These are phyloP conservation scores for Penicillium paneum DNA, from an alignment of 2,329 filamentous ascomycete species.

Conservation along the genomic window DNA sequence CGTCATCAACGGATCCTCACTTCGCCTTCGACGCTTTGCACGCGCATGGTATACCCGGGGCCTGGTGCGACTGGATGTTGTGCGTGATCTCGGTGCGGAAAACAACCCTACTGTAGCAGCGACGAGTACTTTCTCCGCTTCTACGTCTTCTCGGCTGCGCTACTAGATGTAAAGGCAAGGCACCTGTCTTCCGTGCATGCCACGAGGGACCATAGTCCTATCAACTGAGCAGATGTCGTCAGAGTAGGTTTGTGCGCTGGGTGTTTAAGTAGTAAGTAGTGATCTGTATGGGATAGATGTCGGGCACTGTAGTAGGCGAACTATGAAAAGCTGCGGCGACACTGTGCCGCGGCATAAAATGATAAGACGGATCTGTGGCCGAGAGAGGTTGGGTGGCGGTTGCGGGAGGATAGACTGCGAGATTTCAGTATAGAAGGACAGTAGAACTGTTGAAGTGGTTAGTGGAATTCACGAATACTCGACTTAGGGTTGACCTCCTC, in stretches of 20 bases:
- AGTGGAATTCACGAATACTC: background rate
- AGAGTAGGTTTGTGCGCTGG: background rate
- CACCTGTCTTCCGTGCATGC: background rate
- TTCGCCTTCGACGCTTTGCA: background rate
- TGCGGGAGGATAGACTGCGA: background rate
- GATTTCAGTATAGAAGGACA: background rate
- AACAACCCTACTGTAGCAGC: background rate
- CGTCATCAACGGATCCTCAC: background rate
- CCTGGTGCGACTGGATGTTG: background rate
- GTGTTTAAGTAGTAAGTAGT: background rate
- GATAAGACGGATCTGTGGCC: background rate
- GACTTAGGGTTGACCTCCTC: background rate
- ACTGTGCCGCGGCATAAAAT: background rate
- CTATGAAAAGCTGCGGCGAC: background rate
- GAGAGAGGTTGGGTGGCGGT: background rate
- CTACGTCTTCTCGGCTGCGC: background rate
- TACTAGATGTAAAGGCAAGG: background rate
- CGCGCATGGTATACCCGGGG: background rate
- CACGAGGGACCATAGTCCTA: background rate
- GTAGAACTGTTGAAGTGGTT: background rate
- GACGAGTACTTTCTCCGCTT: background rate
- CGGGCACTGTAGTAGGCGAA: background rate
- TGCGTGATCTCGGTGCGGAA: background rate
- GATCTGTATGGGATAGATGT: background rate
- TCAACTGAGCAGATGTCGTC: background rate